Evolutionary conservation across 2,329 filamentous ascomycete genomes (phyloP), one percentile per base, ranked within the genome.

Genomic region (Polytolypa hystricis): DNA sequence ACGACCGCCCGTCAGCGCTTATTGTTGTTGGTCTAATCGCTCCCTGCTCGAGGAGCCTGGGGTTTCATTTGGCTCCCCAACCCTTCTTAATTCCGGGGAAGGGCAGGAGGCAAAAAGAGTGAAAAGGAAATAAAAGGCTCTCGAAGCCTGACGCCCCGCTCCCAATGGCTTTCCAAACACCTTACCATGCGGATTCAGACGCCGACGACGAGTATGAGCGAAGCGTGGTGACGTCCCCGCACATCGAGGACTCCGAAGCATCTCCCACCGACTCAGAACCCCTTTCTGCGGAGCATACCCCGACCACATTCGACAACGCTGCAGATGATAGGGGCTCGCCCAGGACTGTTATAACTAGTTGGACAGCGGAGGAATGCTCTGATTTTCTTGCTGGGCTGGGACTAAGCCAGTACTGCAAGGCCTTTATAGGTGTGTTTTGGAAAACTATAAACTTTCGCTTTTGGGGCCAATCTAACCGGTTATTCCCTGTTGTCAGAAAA

Each of bases 381-480:
- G 85, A 93, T 52, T 96, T 93, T 55, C 74, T 95, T 48, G 73
- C 77, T 38, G 78, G 77, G 42, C 73, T 94, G 51, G 84, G 84
- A 21, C 64, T 94, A 50, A 70, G 76, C 47, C 84, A 93, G 57
- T 94, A 94, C 62, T 78, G 81, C 40, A 79, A 86, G 53, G 70
- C 70, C 15, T 93, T 94, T 57, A 68, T 91, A 60, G 84, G 86
- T 93, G 66, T 52, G 79, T 70, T 14, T 23, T 11, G 19, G 4
- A 18, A 15, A 7, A 5, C 26, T n/a, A n/a, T n/a, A n/a, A n/a
- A n/a, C n/a, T n/a, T n/a, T n/a, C n/a, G n/a, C n/a, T n/a, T n/a
- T n/a, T n/a, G n/a, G n/a, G n/a, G n/a, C n/a, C n/a, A n/a, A 15
- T 27, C 2, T 18, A 31, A 17, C 40, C 50, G 37, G 44, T 34